Conservation (phyloP, 1,139 yeast species). For the Sugiyamaella novakii region DNA sequence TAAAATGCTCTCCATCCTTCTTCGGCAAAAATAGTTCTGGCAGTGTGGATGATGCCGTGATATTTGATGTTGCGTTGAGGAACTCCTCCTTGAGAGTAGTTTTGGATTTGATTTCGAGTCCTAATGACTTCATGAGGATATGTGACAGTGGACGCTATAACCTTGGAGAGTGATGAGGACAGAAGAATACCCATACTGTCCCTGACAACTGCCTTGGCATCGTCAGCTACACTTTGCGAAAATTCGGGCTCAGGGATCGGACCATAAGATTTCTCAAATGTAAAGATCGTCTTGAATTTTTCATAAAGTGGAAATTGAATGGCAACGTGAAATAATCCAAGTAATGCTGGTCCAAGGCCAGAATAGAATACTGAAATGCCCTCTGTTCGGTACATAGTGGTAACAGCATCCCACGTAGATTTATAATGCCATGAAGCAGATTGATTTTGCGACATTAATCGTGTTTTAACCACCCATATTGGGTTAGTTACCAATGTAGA, state of each 20-base stretch:
- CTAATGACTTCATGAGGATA: constrained; percentile 96
- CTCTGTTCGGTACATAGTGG: constrained; percentile 73
- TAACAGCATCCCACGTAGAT: constrained; percentile 83
- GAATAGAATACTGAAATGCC: constrained; percentile 85
- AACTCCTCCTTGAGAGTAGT: constrained; percentile 30
- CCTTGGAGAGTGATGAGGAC: constrained; percentile 82
- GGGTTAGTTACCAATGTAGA: constrained; percentile 92
- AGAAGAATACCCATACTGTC: constrained; percentile 53
- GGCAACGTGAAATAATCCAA: constrained; percentile 92
- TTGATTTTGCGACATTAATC: constrained; percentile 76
- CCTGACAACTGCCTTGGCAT: constrained; percentile 18
- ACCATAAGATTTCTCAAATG: constrained; percentile 22
- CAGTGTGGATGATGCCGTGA: constrained; percentile 49
- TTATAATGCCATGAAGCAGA: constrained; percentile 52
- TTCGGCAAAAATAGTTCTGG: constrained; percentile 55
- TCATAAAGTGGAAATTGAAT: constrained; percentile 98
- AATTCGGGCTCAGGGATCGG: constrained; percentile 14
- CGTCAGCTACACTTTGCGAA: constrained; percentile 12
- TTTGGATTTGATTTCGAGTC: constrained; percentile 77
- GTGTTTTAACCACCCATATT: constrained; percentile 94
- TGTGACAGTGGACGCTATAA: constrained; percentile 85
- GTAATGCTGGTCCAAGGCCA: constrained; percentile 85
- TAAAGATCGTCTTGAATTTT: constrained; percentile 59
- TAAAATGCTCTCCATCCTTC: constrained; percentile 87
- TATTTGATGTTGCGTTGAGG: constrained; percentile 37